These are phyloP conservation scores for Antrodiella citrinella DNA, from an alignment of 768 basidiomycete species.

Conservation along the genomic window DNA sequence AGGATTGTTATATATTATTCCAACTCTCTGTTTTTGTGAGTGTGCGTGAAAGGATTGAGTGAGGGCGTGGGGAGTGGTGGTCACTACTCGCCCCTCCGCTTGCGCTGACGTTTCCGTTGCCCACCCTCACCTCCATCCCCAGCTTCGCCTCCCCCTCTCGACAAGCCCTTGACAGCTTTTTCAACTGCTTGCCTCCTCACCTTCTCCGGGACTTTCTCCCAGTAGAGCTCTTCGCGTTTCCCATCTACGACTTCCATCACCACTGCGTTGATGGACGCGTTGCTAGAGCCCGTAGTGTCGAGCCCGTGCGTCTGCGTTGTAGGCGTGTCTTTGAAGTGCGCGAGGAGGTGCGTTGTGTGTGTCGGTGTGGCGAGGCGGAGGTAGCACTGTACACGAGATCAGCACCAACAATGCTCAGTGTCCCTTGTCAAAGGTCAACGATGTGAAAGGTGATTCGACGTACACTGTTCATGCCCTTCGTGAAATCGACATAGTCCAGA, in stretches of 20 bases:
- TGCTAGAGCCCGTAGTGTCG: slow-evolving; percentile 39
- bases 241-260: slow-evolving; percentile 51
- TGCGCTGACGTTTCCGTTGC: too few relatives aligned
- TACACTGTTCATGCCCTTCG: slow-evolving; percentile 43
- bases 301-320: slow-evolving; percentile 42
- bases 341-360: slow-evolving; percentile 37
- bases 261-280: slow-evolving; percentile 23
- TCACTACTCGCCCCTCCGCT: too few relatives aligned
- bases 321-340: slow-evolving; percentile 31
- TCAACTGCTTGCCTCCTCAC: slow-evolving; percentile 54
- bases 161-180: slow-evolving; percentile 29
- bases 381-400: slow-evolving; percentile 69
- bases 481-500: slow-evolving; percentile 76
- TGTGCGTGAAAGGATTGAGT: too few relatives aligned
- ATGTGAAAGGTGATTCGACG: too few relatives aligned
- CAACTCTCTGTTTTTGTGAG: too few relatives aligned
- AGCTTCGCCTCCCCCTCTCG: too few relatives aligned
- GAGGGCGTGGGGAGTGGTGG: too few relatives aligned
- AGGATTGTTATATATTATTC: too few relatives aligned
- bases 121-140: too few relatives aligned
- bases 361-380: slow-evolving; percentile 52
- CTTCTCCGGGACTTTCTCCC: slow-evolving; percentile 75
- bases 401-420: too few relatives aligned
- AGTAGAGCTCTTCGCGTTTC: slow-evolving; percentile 62
- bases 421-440: too few relatives aligned